Base-by-base conservation (phyloP, 352 stramenopile species). In the Globisporangium uncinulatum region DNA sequence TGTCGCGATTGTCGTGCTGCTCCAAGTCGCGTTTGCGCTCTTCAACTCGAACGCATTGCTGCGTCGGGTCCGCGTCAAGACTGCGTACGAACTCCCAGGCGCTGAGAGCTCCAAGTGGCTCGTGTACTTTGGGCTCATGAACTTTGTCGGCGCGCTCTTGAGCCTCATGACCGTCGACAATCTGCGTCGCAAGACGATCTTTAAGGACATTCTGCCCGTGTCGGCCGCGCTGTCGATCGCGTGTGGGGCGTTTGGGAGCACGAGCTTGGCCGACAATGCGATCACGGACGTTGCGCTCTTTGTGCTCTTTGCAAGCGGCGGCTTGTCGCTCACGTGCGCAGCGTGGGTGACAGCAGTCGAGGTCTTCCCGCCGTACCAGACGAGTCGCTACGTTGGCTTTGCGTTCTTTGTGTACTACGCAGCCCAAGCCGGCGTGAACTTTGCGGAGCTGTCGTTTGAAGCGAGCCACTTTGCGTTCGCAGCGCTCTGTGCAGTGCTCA, bases 171-270 rank as follows among this genome's bases (percentile, higher is more conserved):
- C 75, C 3, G 81, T 95, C 11, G 86, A 95, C 58, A 92, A 79
- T 48, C 59, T 95, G 41, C 83, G 82, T n/a, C 83, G 86, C 60
- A 95, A 95, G 67, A 95, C 86, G 10, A 87, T 95, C 24, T 87
- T 92, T 62, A 95, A 95, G 63, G 86, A 93, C 48, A 82, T 93
- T 47, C 51, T 95, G 42, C 85, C 86, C 15, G 77, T 95, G 54
- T 74, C 72, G 20, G 78, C 72, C 8, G 63, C 66, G 1, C 62
- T 95, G 15, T 80, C 83, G 32, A 55, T 79, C 21, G 77, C 70
- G 0, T 90, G 81, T 51, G 79, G 83, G 10, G 79, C 73, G 8
- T 37, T 94, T 9, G 72, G 75, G 15, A 73, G 69, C n/a, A 70
- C 74, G 21, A 70, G 69, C 0, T 59, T 83, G 29, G 61, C 82